Evolutionary conservation across 2,329 filamentous ascomycete species (phyloP).

Genomic region (Cytospora mali): DNA sequence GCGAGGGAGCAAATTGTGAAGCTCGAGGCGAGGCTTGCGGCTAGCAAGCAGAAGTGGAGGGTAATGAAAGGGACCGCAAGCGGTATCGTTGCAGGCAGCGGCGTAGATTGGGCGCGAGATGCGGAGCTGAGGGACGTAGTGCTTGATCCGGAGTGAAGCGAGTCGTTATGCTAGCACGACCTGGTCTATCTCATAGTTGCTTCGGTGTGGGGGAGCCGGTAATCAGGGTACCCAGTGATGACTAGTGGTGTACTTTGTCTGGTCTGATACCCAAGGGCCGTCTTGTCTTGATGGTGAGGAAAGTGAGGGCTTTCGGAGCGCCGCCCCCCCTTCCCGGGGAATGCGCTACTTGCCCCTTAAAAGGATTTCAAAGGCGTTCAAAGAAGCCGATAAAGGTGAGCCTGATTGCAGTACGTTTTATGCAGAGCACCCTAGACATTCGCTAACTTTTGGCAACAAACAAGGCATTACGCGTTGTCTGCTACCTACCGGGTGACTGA

Average conservation of each 20-base stretch:
- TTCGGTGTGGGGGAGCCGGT: background rate
- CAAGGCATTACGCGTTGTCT: background rate
- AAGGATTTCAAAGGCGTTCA: background rate
- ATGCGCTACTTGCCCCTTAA: background rate
- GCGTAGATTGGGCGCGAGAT: constrained; percentile 78
- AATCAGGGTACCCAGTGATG: background rate
- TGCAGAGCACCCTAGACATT: background rate
- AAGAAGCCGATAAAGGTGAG: background rate
- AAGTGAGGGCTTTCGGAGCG: background rate
- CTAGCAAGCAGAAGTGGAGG: constrained; percentile 68
- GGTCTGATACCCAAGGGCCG: background rate
- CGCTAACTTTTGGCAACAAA: background rate
- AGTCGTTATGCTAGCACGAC: background rate
- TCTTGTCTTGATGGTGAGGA: background rate
- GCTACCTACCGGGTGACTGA: background rate
- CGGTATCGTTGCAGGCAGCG: constrained; percentile 78
- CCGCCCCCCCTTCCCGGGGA: too few species aligned
- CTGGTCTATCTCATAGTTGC: background rate
- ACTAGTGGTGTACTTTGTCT: background rate
- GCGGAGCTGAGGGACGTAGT: constrained; percentile 69
- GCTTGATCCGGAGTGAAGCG: constrained; percentile 62
- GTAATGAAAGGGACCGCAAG: constrained; percentile 79
- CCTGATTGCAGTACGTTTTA: background rate
- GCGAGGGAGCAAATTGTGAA: constrained; percentile 58
- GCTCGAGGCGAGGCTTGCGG: constrained; percentile 61